Base-by-base conservation (phyloP, 768 basidiomycete species). In the Lyophyllum atratum region DNA sequence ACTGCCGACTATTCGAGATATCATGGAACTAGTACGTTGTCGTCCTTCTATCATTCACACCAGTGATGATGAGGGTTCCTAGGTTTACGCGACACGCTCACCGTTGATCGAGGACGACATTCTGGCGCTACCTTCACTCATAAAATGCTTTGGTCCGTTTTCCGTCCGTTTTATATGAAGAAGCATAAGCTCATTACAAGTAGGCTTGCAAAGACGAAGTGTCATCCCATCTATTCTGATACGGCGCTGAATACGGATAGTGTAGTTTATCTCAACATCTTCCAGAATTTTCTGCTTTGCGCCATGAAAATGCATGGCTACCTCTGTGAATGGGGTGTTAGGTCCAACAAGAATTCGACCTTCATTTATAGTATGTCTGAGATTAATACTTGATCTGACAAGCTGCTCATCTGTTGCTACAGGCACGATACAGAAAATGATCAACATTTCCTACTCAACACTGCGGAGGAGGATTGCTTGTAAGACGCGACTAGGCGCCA, bases 271-370 rank as follows among this genome's bases (percentile, higher is more conserved):
- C 69, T 85, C 52, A 99, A 98, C 70, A 79, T 96, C 12, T 97
- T 93, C 69, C 90, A 93, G 68, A 91, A 87, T 65, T 89, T 95
- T 66, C 71, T 92, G 28, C 70, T 97, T 42, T 80, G 85, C 2
- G 92, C 90, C 0, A 87, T 94, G 79, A 96, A 92, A 74, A 89
- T 93, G 81, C 86, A 92, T 57, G 80, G 82, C 51, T 97, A 98
- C 68, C 74, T 98, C 31, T 78, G 80, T 33, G 78, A 80, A 50
- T 89, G 85, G 85, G 77, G 80, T 14, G 59, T 77, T 17, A 72
- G 75, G 49, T 61, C 76, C n/a, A 65, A 60, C 29, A 81, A 74
- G 58, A 81, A 79, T 55, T 64, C 66, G 26, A 65, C 66, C 17
- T 90, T 90, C 61, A 70, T 92, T 47, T 70, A 76, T 37, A 74